A percentile compares a stretch with the other conserved stretches of the same genome.
Evolutionary conservation across 169 alveolate genomes (phyloP).

Genomic region (Plasmodium adleri): DNA sequence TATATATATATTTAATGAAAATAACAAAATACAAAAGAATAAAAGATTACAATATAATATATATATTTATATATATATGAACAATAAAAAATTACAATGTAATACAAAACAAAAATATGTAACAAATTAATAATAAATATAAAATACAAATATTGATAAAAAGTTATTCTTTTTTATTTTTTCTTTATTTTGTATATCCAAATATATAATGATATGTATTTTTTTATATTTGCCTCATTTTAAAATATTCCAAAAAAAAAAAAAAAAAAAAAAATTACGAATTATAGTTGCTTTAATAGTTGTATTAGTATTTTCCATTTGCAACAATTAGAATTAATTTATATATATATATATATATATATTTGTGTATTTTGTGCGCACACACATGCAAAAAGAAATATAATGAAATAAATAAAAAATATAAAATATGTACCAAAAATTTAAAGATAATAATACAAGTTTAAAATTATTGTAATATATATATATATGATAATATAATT

Average conservation of each 20-base stretch:
- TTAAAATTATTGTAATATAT: neutral
- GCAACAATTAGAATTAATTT: slow-evolving; percentile 4
- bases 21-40: neutral
- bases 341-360: neutral
- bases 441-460: neutral
- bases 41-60: too few species aligned
- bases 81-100: too few species aligned
- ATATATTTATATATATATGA: too few species aligned
- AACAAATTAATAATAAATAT: too few species aligned
- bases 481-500: too few species aligned
- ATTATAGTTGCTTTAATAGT: too few species aligned
- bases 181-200: neutral
- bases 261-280: too few species aligned
- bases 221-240: neutral
- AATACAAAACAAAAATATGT: too few species aligned
- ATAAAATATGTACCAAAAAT: neutral
- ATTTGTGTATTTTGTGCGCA: neutral
- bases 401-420: neutral
- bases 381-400: slow-evolving; percentile 1
- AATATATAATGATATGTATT: neutral
- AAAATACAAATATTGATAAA: too few species aligned
- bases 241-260: neutral
- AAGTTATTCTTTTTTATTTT: neutral
- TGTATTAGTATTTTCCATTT: neutral
- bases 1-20: neutral